phyloP scores from a whole-genome alignment of 1,139 yeast genomes.

The Blastobotrys serpentis region DNA sequence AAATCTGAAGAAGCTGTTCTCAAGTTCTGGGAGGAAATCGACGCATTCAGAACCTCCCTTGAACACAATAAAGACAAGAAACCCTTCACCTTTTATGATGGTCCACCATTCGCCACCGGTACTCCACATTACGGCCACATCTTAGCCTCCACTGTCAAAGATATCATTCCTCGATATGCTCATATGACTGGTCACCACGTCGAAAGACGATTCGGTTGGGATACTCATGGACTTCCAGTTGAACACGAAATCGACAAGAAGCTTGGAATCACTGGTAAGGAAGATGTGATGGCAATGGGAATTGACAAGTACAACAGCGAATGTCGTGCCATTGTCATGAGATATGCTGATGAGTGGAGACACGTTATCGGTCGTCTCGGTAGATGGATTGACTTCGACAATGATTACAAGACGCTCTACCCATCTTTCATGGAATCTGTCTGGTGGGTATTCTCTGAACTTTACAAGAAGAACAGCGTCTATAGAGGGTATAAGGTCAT shows the following conservation, averaged over 20 bases:
- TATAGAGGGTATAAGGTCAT: conserved; percentile 94
- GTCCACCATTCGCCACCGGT: conserved; percentile 99
- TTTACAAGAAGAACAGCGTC: conserved; percentile 80
- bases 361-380: conserved; percentile 89
- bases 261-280: conserved; percentile 87
- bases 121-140: conserved; percentile 99
- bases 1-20: conserved; percentile 82
- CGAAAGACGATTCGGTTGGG: conserved; percentile 99
- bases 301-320: conserved; percentile 90
- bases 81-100: conserved; percentile 91
- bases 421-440: conserved; percentile 96
- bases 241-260: conserved; percentile 99
- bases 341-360: conserved; percentile 95
- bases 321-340: conserved; percentile 96
- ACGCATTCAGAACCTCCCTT: conserved; percentile 87
- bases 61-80: conserved; percentile 83
- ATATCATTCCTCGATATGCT: conserved; percentile 95
- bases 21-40: conserved; percentile 80
- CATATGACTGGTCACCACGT: conserved; percentile 96
- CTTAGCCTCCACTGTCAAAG: conserved; percentile 93
- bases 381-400: conserved; percentile 98
- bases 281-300: conserved; percentile 91
- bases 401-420: conserved; percentile 95
- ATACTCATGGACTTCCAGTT: conserved; percentile 97
- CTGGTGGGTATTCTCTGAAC: conserved; percentile 97